Evolutionary conservation across 2,329 filamentous ascomycete species (phyloP).

Genomic region (Fusarium stilboides): DNA sequence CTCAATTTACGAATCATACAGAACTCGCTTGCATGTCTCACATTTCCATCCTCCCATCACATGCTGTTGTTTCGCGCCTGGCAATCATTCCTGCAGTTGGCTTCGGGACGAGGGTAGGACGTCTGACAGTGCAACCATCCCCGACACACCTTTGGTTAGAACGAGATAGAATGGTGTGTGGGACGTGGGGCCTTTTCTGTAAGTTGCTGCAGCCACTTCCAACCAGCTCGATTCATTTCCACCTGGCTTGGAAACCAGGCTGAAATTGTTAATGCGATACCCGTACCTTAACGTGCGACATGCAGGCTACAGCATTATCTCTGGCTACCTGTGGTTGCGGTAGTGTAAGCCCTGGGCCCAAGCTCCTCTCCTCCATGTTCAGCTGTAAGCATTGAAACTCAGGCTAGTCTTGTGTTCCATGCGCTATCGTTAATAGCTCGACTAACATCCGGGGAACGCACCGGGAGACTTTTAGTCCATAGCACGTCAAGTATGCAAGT

Average conservation of each 20-base stretch:
- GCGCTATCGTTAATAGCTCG: constrained; percentile 24
- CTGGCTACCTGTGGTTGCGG: constrained; percentile 8
- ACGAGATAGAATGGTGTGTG: constrained; percentile 36
- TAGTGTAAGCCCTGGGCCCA: constrained; percentile 36
- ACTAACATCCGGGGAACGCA: constrained; percentile 38
- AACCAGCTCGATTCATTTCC: constrained; percentile 37
- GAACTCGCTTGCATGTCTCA: constrained; percentile 27
- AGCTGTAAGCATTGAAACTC: constrained; percentile 15
- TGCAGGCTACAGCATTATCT: no score
- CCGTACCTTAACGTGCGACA: constrained; percentile 32
- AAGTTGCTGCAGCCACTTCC: constrained; percentile 47
- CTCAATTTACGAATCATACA: constrained; percentile 11
- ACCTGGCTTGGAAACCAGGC: constrained; percentile 36
- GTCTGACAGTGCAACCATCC: constrained; percentile 48
- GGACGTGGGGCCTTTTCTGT: constrained; percentile 26
- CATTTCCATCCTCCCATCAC: constrained; percentile 28
- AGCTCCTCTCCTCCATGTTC: constrained; percentile 40
- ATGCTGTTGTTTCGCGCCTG: constrained; percentile 29
- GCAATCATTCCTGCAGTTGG: constrained; percentile 40
- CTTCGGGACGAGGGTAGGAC: constrained; percentile 36
- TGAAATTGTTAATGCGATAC: constrained; percentile 38
- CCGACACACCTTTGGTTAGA: constrained; percentile 41
- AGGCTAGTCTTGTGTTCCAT: constrained; percentile 17
- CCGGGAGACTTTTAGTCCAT: constrained; percentile 24
- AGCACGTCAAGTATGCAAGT: constrained; percentile 6